These are phyloP conservation scores for Cladophialophora psammophila DNA, from an alignment of 2,329 filamentous ascomycete genomes.

Conservation along the genomic window DNA sequence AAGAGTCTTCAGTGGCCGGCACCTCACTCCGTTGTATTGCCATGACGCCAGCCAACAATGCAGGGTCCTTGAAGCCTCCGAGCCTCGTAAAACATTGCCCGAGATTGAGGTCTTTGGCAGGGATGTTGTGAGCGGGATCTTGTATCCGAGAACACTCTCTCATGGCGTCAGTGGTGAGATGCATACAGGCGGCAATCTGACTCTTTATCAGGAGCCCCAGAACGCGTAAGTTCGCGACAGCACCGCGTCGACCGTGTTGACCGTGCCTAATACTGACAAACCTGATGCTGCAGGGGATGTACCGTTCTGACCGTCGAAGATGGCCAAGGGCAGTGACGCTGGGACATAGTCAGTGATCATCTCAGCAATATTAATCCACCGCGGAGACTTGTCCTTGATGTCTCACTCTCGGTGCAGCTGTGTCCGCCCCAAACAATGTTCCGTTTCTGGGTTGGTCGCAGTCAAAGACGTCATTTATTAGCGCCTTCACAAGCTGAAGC, in stretches of 20 bases:
- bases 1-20: conserved; percentile 8
- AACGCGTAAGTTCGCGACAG: not conserved
- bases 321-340: not conserved
- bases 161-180: not conserved
- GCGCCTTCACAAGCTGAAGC: not conserved
- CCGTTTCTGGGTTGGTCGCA: conserved; percentile 10
- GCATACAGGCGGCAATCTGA: not conserved
- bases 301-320: not conserved
- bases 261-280: not conserved
- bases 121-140: not conserved
- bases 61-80: not conserved
- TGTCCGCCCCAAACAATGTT: not conserved
- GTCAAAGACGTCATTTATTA: conserved; percentile 13
- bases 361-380: not conserved
- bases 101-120: not conserved
- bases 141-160: not conserved
- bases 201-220: not conserved
- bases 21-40: conserved; percentile 10
- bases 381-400: not conserved
- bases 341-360: not conserved
- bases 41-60: conserved; percentile 9
- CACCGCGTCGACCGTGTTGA: not conserved
- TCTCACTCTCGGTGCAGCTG: not conserved
- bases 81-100: not conserved
- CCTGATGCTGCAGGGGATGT: not conserved